A percentile compares a stretch with the other conserved stretches of the same genome.
Conservation (phyloP, 176 grass and related monocot genomes). For the Oryza meyeriana region DNA sequence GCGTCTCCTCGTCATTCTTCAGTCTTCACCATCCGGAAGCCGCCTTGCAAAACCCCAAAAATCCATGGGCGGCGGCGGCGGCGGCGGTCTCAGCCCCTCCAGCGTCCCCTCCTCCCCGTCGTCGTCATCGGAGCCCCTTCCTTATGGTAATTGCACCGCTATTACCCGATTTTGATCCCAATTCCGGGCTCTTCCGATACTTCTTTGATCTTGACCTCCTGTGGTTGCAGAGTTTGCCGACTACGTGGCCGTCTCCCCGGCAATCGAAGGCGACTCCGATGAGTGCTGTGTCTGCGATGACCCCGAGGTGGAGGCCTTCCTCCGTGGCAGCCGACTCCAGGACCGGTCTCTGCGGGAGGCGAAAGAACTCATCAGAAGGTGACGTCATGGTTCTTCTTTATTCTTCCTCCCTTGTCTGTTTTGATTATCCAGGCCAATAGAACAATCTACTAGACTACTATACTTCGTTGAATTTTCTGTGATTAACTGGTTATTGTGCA, state of each 20-base stretch:
- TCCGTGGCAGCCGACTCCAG: neutral
- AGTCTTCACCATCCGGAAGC: neutral
- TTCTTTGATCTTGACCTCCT: neutral
- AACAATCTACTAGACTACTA: neutral
- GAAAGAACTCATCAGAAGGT: conserved; percentile 57
- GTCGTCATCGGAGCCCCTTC: conserved; percentile 26
- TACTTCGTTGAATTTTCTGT: neutral
- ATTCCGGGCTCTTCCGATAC: conserved; percentile 7
- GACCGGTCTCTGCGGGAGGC: conserved; percentile 31
- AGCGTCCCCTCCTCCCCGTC: conserved; percentile 30
- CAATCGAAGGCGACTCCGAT: conserved; percentile 19
- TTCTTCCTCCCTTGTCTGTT: neutral
- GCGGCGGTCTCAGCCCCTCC: conserved; percentile 17
- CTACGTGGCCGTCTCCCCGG: conserved; percentile 14
- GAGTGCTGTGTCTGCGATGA: conserved; percentile 15
- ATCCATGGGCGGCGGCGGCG: conserved; percentile 50
- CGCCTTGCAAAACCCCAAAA: neutral
- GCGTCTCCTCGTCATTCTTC: too few species aligned
- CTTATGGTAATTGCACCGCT: conserved; percentile 11
- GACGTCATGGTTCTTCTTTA: neutral
- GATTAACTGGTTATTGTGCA: neutral
- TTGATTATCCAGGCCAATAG: neutral
- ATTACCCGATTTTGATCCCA: neutral
- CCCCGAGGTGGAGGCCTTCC: conserved; percentile 12
- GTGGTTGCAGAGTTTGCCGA: conserved; percentile 29